Conservation (phyloP, 208 protist genomes). For the Acanthamoeba lenticulata region DNA sequence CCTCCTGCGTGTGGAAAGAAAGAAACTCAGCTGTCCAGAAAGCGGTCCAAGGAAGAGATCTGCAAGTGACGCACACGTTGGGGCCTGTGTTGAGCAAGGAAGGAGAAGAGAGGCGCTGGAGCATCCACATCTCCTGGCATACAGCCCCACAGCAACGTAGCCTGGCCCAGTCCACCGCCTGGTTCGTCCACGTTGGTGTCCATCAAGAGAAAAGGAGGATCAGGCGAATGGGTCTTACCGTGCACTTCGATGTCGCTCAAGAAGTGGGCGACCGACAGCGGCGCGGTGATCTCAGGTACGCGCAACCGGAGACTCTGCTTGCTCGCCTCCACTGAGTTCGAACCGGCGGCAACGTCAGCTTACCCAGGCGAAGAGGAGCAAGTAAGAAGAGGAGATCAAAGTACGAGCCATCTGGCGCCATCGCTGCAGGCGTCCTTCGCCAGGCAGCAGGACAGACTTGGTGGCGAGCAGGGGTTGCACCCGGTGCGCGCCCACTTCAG, state of each 20-base stretch:
- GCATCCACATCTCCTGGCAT: conserved; percentile 3
- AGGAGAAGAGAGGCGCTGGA: not conserved
- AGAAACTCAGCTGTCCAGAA: not conserved
- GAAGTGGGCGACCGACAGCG: not conserved
- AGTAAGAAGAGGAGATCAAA: too few species aligned
- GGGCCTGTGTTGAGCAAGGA: not conserved
- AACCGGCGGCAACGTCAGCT: not conserved
- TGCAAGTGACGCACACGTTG: not conserved
- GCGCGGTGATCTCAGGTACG: not conserved
- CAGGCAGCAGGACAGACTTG: not conserved
- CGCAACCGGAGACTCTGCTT: conserved; percentile 36
- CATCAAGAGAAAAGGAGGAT: not conserved
- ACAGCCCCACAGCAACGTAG: conserved; percentile 19
- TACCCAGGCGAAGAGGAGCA: too few species aligned
- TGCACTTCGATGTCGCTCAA: not conserved
- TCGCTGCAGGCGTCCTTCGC: not conserved
- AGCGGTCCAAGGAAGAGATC: not conserved
- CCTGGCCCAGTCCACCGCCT: not conserved
- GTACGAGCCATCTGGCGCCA: conserved; percentile 24
- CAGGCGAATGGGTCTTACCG: not conserved
- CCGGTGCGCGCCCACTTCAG: not conserved
- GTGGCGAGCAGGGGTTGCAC: conserved; percentile 14
- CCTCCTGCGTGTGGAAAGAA: not conserved
- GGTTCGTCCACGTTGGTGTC: not conserved
- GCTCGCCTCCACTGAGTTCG: not conserved